phyloP scores from a whole-genome alignment of 2,329 filamentous ascomycete species.

The Nemania abortiva region DNA sequence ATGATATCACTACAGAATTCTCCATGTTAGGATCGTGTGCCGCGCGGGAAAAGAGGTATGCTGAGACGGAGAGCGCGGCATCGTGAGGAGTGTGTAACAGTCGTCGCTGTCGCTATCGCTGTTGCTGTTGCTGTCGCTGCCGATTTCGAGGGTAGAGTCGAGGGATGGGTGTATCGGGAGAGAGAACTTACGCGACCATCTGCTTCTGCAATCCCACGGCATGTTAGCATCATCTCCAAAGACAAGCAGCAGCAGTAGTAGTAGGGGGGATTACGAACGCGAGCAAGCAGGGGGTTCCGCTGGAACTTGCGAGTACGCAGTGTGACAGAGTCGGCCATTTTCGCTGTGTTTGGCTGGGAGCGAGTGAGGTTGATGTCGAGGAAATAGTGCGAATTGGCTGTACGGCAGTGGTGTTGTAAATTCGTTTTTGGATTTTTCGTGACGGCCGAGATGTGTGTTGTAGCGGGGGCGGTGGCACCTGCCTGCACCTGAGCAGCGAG shows the following conservation, averaged over 20 bases:
- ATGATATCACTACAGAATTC: constrained; percentile 85
- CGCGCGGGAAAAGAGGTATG: neutral
- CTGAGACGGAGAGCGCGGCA: neutral
- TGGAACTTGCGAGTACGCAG: constrained; percentile 99
- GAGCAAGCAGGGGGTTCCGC: constrained; percentile 91
- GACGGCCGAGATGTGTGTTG: constrained; percentile 43
- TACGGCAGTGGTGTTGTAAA: constrained; percentile 30
- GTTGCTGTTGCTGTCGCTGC: constrained; percentile 5
- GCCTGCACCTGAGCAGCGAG: constrained; percentile 33
- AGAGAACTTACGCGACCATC: constrained; percentile 44
- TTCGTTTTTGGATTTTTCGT: constrained; percentile 43
- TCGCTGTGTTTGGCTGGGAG: constrained; percentile 61
- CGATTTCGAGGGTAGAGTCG: constrained; percentile 15
- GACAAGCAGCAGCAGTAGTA: neutral
- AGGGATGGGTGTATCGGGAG: neutral
- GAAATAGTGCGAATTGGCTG: constrained; percentile 30
- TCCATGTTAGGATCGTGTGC: constrained; percentile 28
- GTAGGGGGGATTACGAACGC: constrained; percentile 33
- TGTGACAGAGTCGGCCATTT: constrained; percentile 90
- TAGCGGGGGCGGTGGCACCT: constrained; percentile 36
- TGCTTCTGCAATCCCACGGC: constrained; percentile 37
- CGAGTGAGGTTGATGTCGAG: constrained; percentile 41
- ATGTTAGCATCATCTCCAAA: constrained; percentile 28
- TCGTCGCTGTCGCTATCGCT: constrained; percentile 8
- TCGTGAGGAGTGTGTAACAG: neutral